Percentiles rank a stretch among this genome's conserved stretches.
Evolutionary conservation across 352 stramenopile genomes (phyloP).

Genomic region (Phytopythium ostracodes): DNA sequence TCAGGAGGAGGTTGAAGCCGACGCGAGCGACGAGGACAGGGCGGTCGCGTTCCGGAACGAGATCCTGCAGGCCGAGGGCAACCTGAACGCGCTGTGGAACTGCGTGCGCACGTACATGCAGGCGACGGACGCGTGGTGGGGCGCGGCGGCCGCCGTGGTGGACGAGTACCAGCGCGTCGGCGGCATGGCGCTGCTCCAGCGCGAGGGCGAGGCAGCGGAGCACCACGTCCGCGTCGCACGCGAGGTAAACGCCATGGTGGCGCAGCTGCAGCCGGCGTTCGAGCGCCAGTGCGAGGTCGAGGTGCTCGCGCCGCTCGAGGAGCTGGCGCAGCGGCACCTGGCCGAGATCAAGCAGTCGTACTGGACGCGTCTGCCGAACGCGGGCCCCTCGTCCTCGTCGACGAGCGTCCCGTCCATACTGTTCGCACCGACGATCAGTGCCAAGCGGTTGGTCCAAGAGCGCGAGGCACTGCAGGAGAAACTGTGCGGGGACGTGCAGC

Average conservation of each 20-base stretch:
- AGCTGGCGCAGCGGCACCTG: slow-evolving; percentile 40
- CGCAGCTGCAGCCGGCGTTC: slow-evolving; percentile 34
- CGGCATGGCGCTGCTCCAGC: slow-evolving; percentile 48
- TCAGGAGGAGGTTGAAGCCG: slow-evolving; percentile 9
- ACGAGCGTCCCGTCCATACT: slow-evolving; percentile 1
- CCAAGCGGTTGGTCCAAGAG: slow-evolving; percentile 48
- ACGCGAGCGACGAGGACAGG: slow-evolving; percentile 10
- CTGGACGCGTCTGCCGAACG: slow-evolving; percentile 50
- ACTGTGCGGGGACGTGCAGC: slow-evolving; percentile 43
- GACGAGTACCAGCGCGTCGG: slow-evolving; percentile 64
- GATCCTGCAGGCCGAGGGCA: slow-evolving; percentile 65
- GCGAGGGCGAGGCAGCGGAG: background rate
- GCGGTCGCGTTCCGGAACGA: slow-evolving; percentile 68
- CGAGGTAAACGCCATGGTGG: slow-evolving; percentile 26
- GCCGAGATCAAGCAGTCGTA: slow-evolving; percentile 77
- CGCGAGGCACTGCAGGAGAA: slow-evolving; percentile 38
- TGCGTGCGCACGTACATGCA: slow-evolving; percentile 57
- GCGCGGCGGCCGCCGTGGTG: slow-evolving; percentile 38
- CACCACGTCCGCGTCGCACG: slow-evolving; percentile 24
- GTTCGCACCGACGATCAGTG: slow-evolving; percentile 15
- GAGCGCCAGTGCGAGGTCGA: slow-evolving; percentile 35
- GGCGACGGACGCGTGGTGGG: slow-evolving; percentile 64
- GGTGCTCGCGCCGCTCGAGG: slow-evolving; percentile 42
- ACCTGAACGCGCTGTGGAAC: slow-evolving; percentile 72
- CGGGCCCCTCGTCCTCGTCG: background rate